Percentiles rank a stretch among this genome's conserved stretches.
These are phyloP conservation scores for Yamadazyma mexicana DNA, from an alignment of 1,139 yeast genomes.

Conservation along the genomic window DNA sequence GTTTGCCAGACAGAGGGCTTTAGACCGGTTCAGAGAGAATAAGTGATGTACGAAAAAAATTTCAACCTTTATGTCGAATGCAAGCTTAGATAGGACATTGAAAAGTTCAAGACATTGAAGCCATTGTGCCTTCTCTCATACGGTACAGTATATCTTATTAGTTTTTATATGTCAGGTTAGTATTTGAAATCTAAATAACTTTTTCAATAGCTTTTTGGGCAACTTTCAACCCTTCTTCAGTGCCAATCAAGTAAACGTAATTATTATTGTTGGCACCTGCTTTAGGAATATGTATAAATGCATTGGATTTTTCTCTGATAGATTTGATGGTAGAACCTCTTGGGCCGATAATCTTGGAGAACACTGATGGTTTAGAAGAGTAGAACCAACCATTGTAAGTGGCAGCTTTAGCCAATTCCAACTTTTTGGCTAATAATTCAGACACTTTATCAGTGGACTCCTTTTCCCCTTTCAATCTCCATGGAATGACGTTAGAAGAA, in stretches of 20 bases:
- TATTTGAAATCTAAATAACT: slow-evolving; percentile 6
- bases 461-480: slow-evolving; percentile 60
- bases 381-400: slow-evolving; percentile 40
- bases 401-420: slow-evolving; percentile 35
- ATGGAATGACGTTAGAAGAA: slow-evolving; percentile 47
- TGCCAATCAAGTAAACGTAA: slow-evolving; percentile 33
- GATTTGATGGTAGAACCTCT: slow-evolving; percentile 68
- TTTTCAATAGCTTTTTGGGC: slow-evolving; percentile 30
- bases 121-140: too few species aligned
- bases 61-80: too few species aligned
- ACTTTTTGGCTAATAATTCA: slow-evolving; percentile 33
- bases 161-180: too few species aligned
- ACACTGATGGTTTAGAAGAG: slow-evolving; percentile 31
- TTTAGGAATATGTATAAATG: slow-evolving; percentile 67
- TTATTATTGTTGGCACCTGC: slow-evolving; percentile 43
- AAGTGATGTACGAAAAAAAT: too few species aligned
- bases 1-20: slow-evolving; percentile 34
- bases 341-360: slow-evolving; percentile 71
- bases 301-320: slow-evolving; percentile 59
- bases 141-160: too few species aligned
- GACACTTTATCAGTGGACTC: slow-evolving; percentile 41
- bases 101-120: too few species aligned
- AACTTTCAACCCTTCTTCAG: slow-evolving; percentile 27
- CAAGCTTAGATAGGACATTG: too few species aligned
- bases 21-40: slow-evolving; percentile 37